Evolutionary conservation across 2,329 filamentous ascomycete species (phyloP).

Genomic region (Diaporthe batatas): DNA sequence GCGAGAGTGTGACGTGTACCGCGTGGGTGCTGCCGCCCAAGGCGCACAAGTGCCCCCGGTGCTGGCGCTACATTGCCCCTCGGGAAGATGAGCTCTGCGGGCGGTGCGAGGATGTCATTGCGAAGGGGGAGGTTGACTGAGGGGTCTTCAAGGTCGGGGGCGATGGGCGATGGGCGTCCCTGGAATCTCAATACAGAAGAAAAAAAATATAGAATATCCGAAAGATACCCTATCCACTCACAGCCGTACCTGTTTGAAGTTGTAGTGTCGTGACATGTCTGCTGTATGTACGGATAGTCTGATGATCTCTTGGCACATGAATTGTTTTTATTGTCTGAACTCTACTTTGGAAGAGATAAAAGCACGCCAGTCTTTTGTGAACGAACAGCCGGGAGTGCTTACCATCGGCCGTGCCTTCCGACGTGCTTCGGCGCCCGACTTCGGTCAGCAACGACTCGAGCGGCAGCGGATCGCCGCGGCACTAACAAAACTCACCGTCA

Average conservation of each 20-base stretch:
- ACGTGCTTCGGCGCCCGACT: constrained; percentile 32
- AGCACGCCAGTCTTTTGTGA: too few relatives aligned
- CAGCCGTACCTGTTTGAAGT: too few relatives aligned
- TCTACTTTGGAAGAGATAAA: too few relatives aligned
- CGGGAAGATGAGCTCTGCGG: constrained; percentile 75
- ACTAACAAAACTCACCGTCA: constrained; percentile 10
- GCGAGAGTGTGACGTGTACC: constrained; percentile 51
- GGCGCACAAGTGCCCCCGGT: constrained; percentile 82
- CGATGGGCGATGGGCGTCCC: not conserved
- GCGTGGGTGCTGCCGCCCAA: constrained; percentile 64
- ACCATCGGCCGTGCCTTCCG: constrained; percentile 1
- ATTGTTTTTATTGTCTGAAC: too few relatives aligned
- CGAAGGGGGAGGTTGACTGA: constrained; percentile 20
- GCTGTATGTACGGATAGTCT: too few relatives aligned
- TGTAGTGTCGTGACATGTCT: not conserved
- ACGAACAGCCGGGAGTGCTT: constrained; percentile 6
- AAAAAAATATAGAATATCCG: not conserved
- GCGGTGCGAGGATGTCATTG: constrained; percentile 78
- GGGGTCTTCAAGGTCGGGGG: too few relatives aligned
- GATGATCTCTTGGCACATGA: not conserved
- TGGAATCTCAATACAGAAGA: not conserved
- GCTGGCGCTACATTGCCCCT: constrained; percentile 89
- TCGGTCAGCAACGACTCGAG: constrained; percentile 38
- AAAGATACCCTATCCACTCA: constrained; percentile 33
- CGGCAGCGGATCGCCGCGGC: constrained; percentile 26